Base-by-base conservation (phyloP, 2,329 filamentous ascomycete species). In the Microsporum audouinii region DNA sequence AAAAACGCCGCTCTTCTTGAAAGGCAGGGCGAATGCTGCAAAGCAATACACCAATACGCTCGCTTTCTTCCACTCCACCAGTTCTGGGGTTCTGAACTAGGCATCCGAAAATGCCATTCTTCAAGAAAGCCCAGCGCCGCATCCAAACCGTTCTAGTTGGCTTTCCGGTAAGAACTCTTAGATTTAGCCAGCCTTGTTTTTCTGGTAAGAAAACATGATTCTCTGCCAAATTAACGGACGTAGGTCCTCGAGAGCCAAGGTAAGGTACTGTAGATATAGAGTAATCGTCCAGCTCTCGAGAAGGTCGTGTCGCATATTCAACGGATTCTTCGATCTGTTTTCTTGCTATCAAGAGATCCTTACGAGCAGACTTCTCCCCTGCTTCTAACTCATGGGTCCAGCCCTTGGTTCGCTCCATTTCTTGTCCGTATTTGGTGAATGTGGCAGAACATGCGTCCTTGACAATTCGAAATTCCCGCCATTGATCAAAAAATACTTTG, bases 301-400 rank as follows among this genome's bases (percentile, higher is more conserved):
- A 96, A 0, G 94, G 94, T 66, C 89, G 87, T 64, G 83, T 84
- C 29, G 80, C 78, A 12, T 82, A 75, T 66, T 94, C 82, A 0
- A 91, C 87, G 61, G 78, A 82, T 65, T 92, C 89, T 67, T 91
- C 89, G 56, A 99, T 86, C 66, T 94, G 87, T 67, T 87, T 86
- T 61, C 92, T 81, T 1, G 91, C 89, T 38, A 84, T 76, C 62
- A 91, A 82, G 33, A 97, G 79, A 76, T 97, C 92, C 36, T 87
- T 80, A 71, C 86, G 88, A 73, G 97, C 96, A 2, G 86, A 79
- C 47, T 84, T 82, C 73, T 97, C 94, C n/a, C 88, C 87, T 57
- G 85, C 81, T 74, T 96, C 92, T 88, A 99, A 92, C 72, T 96
- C 91, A 69, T 87, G 89, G 61, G 89, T 87, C 94, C 94, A 99